Conservation (phyloP, 2,329 filamentous ascomycete species). For the Stagonosporopsis vannaccii region DNA sequence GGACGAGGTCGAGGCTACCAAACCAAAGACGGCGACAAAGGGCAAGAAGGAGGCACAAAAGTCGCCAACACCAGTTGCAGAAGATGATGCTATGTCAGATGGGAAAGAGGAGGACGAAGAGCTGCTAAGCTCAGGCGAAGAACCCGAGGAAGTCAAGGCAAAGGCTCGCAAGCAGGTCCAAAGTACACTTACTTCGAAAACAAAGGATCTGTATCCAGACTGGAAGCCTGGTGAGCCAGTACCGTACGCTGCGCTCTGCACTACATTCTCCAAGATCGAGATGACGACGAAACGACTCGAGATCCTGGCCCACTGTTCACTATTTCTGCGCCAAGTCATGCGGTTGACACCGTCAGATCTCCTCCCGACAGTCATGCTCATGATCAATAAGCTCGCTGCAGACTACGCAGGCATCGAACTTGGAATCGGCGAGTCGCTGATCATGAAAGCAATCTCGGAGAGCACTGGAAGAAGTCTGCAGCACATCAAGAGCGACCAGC, state of each 20-base stretch:
- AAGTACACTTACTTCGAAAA: conserved; percentile 71
- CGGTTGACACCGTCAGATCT: conserved; percentile 88
- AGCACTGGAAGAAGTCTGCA: conserved; percentile 85
- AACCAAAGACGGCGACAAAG: conserved; percentile 24
- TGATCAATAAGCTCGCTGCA: conserved; percentile 97
- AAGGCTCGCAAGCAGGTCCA: conserved; percentile 85
- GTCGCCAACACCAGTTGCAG: conserved; percentile 29
- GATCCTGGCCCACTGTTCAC: conserved; percentile 86
- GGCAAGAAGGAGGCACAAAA: conserved; percentile 30
- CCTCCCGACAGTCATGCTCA: conserved; percentile 85
- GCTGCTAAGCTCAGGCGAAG: conserved; percentile 62
- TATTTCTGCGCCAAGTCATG: conserved; percentile 93
- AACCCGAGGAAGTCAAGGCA: conserved; percentile 74
- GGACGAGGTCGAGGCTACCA: conserved; percentile 24
- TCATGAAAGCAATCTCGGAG: conserved; percentile 98
- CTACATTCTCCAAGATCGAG: conserved; percentile 92
- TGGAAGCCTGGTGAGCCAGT: conserved; percentile 90
- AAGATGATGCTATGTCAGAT: conserved; percentile 32
- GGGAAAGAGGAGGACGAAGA: conserved; percentile 51
- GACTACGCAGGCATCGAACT: conserved; percentile 97
- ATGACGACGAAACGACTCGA: conserved; percentile 90
- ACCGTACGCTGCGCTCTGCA: conserved; percentile 92
- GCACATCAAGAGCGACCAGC: conserved; percentile 94
- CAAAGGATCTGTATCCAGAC: conserved; percentile 88
- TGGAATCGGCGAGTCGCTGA: conserved; percentile 96